These are phyloP conservation scores for Onygena corvina DNA, from an alignment of 2,329 filamentous ascomycete species.

Conservation along the genomic window DNA sequence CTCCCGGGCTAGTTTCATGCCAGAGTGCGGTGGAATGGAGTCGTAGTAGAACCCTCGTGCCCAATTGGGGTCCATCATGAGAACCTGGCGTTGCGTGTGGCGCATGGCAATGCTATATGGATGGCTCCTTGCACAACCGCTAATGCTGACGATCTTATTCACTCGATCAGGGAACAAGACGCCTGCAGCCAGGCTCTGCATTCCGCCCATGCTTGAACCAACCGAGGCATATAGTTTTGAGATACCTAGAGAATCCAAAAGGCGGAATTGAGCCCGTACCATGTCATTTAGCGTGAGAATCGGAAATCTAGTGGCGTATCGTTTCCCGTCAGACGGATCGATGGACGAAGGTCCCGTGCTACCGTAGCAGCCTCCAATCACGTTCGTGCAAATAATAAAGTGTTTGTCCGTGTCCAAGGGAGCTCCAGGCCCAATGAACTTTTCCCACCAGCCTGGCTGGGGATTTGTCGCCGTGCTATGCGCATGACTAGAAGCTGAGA, in stretches of 20 bases:
- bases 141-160: constrained; percentile 72
- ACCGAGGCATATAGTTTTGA: constrained; percentile 77
- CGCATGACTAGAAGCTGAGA: constrained; percentile 94
- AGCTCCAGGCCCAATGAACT: constrained; percentile 80
- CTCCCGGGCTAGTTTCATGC: constrained; percentile 95
- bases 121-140: constrained; percentile 84
- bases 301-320: constrained; percentile 88
- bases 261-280: constrained; percentile 86
- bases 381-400: constrained; percentile 91
- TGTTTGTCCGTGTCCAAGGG: constrained; percentile 85
- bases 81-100: constrained; percentile 89
- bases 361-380: constrained; percentile 89
- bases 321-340: constrained; percentile 75
- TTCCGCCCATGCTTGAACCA: constrained; percentile 94
- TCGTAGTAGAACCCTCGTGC: constrained; percentile 89
- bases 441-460: constrained; percentile 96
- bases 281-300: constrained; percentile 95
- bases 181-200: constrained; percentile 86
- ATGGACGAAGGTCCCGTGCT: constrained; percentile 82
- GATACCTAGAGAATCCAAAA: constrained; percentile 70
- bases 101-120: constrained; percentile 98
- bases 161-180: constrained; percentile 73
- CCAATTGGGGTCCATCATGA: constrained; percentile 99
- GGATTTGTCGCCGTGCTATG: constrained; percentile 80
- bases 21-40: constrained; percentile 75